phyloP scores from a whole-genome alignment of 2,329 filamentous ascomycete genomes.

The Pseudogymnoascus sp. region DNA sequence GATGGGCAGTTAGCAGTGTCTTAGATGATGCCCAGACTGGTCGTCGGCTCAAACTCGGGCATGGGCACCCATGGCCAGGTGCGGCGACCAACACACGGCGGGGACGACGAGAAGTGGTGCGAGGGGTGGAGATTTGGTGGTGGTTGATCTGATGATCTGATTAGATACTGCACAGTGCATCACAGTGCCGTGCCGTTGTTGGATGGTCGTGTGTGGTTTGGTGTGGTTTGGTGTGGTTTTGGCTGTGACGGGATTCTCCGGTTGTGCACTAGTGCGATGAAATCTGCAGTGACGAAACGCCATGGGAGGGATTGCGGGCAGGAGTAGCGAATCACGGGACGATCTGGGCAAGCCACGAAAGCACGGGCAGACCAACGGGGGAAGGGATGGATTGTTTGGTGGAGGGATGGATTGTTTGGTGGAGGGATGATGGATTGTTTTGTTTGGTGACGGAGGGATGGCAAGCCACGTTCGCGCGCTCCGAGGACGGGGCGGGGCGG shows the following conservation, averaged over 20 bases:
- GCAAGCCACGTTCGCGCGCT: not conserved
- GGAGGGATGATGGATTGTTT: no score
- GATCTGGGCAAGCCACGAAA: not conserved
- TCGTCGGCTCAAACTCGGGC: not conserved
- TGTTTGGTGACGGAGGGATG: not conserved
- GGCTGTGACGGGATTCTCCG: not conserved
- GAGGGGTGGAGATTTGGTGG: not conserved
- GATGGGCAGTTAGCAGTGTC: not conserved
- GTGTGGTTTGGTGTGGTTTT: not conserved
- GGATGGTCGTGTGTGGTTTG: not conserved
- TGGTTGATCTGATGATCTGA: not conserved
- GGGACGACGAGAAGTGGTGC: no score
- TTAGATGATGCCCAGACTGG: not conserved
- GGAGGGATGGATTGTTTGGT: no score
- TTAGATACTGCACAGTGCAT: not conserved
- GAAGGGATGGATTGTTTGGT: not conserved
- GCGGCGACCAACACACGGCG: no score
- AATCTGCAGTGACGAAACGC: not conserved
- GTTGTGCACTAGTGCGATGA: not conserved
- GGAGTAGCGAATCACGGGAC: not conserved
- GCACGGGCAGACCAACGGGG: not conserved
- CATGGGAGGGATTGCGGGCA: no score
- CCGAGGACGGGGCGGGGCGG: not conserved
- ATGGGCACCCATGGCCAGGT: not conserved
- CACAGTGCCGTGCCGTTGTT: not conserved